phyloP scores from a whole-genome alignment of 163 green algal species.

The Coccomyxa subellipsoidea region DNA sequence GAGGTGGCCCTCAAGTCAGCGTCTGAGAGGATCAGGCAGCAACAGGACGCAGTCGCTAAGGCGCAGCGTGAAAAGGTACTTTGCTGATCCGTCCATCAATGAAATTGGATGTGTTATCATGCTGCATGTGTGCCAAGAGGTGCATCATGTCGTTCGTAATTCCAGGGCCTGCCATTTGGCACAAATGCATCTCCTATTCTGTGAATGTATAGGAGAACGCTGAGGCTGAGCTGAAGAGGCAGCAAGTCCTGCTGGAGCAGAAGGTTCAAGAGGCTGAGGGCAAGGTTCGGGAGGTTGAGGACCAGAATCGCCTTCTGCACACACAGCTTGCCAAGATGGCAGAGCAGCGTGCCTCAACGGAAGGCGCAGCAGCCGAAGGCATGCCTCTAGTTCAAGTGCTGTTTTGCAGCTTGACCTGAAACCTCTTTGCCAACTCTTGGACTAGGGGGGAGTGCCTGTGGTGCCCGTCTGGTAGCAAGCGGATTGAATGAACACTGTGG shows the following conservation, averaged over 20 bases:
- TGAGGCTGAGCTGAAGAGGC: slow-evolving; percentile 22
- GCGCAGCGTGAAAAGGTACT: not conserved
- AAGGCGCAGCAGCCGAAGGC: not conserved
- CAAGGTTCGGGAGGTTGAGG: slow-evolving; percentile 23
- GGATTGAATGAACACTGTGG: too few species aligned
- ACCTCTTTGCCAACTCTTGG: too few species aligned
- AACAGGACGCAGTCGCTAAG: not conserved
- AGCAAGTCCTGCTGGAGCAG: slow-evolving; percentile 23
- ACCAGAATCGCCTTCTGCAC: slow-evolving; percentile 42
- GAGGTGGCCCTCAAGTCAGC: not conserved
- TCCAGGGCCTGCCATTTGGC: too few species aligned
- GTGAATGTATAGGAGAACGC: slow-evolving; percentile 12
- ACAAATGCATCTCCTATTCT: not conserved
- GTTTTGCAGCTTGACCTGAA: too few species aligned
- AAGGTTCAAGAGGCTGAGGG: slow-evolving; percentile 26
- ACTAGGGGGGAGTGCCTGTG: too few species aligned
- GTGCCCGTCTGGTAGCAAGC: too few species aligned
- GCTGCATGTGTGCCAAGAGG: not conserved
- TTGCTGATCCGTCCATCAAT: not conserved
- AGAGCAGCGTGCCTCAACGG: not conserved
- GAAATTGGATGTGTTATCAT: not conserved
- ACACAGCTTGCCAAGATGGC: slow-evolving; percentile 31
- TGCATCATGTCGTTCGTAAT: too few species aligned
- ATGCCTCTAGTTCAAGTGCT: too few species aligned
- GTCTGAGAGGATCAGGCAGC: not conserved